Conservation (phyloP, 2,329 filamentous ascomycete genomes). For the Curvularia spicifera region DNA sequence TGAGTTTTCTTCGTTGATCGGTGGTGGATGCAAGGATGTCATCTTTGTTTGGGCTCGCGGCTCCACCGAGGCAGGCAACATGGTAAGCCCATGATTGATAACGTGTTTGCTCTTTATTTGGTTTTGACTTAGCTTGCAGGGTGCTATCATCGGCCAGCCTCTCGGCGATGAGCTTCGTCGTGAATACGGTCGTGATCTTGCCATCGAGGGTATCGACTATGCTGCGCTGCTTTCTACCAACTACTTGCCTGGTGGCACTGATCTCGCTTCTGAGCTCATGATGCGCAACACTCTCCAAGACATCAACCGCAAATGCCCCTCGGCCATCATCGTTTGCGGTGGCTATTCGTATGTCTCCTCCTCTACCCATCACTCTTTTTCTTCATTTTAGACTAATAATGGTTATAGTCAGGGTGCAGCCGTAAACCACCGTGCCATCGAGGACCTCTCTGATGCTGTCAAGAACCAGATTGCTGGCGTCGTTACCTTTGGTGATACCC, state of each 20-base stretch:
- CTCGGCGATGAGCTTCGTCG: conserved; percentile 9
- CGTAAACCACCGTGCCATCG: conserved; percentile 9
- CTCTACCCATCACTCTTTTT: neutral
- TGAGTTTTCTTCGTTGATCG: neutral
- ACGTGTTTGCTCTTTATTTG: neutral
- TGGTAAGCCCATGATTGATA: neutral
- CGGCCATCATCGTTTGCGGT: conserved; percentile 5
- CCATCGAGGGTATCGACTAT: conserved; percentile 8
- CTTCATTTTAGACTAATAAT: neutral
- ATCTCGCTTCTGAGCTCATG: conserved; percentile 4
- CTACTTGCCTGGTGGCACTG: conserved; percentile 8
- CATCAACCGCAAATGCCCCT: conserved; percentile 5
- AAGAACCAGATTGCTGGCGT: conserved; percentile 8
- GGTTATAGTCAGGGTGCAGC: conserved; percentile 4
- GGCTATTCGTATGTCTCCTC: conserved; percentile 1
- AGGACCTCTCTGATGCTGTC: conserved; percentile 4
- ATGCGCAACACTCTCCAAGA: conserved; percentile 5
- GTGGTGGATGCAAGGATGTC: conserved; percentile 4
- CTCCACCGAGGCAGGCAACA: conserved; percentile 8
- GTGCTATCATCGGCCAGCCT: conserved; percentile 7
- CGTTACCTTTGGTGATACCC: conserved; percentile 6
- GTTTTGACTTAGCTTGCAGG: neutral
- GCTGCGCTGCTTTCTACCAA: conserved; percentile 10
- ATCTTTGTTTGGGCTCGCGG: conserved; percentile 13
- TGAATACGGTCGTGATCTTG: conserved; percentile 5